These are phyloP conservation scores for Aspergillus brasiliensis DNA, from an alignment of 2,329 filamentous ascomycete species.

Conservation along the genomic window DNA sequence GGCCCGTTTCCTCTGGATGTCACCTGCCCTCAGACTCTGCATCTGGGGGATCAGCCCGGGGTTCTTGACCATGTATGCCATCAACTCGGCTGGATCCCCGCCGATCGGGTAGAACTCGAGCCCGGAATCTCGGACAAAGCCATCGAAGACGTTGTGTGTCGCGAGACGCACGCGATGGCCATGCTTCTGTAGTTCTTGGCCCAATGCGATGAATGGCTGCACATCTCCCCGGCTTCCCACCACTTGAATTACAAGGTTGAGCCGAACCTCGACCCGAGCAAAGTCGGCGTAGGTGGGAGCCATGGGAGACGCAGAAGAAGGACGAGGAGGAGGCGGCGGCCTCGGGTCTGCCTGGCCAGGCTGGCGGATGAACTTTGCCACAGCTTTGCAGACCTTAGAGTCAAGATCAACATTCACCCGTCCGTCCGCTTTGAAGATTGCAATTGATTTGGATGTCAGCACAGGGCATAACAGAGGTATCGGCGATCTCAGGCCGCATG, in stretches of 20 bases:
- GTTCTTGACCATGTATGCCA: conserved; percentile 55
- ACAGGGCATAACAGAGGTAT: too few relatives aligned
- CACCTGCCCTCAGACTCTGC: conserved; percentile 37
- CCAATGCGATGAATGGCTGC: conserved; percentile 61
- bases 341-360: too few relatives aligned
- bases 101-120: conserved; percentile 61
- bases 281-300: too few relatives aligned
- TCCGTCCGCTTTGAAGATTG: too few relatives aligned
- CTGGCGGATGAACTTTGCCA: too few relatives aligned
- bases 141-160: conserved; percentile 57
- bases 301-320: too few relatives aligned
- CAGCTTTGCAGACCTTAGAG: too few relatives aligned
- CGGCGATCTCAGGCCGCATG: too few relatives aligned
- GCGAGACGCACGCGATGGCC: conserved; percentile 60
- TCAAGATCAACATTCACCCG: too few relatives aligned
- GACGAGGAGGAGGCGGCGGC: too few relatives aligned
- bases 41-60: conserved; percentile 44
- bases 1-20: conserved; percentile 30
- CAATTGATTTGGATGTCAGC: too few relatives aligned
- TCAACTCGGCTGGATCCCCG: conserved; percentile 55
- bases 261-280: not conserved
- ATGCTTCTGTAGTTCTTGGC: conserved; percentile 50
- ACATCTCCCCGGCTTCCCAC: conserved; percentile 60
- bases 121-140: conserved; percentile 54
- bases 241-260: conserved; percentile 59